Evolutionary conservation across 805 yeast species (phyloP).

Genomic region (Diddensiella transvaalensis): DNA sequence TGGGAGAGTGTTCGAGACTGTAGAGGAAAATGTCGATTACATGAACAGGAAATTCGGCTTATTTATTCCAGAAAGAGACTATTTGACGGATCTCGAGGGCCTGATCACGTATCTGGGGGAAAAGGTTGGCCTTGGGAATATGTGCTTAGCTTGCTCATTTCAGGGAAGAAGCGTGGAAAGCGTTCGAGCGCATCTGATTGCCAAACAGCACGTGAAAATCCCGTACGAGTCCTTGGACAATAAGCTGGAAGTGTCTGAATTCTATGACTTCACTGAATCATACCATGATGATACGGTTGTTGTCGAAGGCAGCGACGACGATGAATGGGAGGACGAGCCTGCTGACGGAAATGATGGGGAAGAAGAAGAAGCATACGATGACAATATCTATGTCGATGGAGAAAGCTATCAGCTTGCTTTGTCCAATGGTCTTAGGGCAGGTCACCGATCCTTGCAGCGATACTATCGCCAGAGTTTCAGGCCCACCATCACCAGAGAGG

Average conservation of each 20-base stretch:
- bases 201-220: slow-evolving; percentile 82
- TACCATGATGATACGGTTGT: slow-evolving; percentile 35
- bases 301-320: slow-evolving; percentile 35
- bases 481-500: slow-evolving; percentile 50
- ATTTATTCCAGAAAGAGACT: slow-evolving; percentile 78
- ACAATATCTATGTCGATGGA: slow-evolving; percentile 44
- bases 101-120: slow-evolving; percentile 73
- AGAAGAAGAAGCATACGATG: slow-evolving; percentile 28
- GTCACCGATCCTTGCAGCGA: slow-evolving; percentile 74
- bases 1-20: slow-evolving; percentile 48
- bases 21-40: slow-evolving; percentile 64
- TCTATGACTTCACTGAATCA: slow-evolving; percentile 77
- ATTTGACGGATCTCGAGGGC: slow-evolving; percentile 65
- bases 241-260: slow-evolving; percentile 67
- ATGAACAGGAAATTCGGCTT: slow-evolving; percentile 81
- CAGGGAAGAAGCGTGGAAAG: slow-evolving; percentile 84
- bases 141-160: slow-evolving; percentile 77
- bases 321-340: slow-evolving; percentile 36
- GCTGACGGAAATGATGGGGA: slow-evolving; percentile 31
- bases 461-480: slow-evolving; percentile 64
- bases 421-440: slow-evolving; percentile 75
- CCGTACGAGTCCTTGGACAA: slow-evolving; percentile 86
- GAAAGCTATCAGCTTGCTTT: slow-evolving; percentile 64
- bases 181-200: slow-evolving; percentile 80
- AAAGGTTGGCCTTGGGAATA: slow-evolving; percentile 75